Evolutionary conservation across 2,329 filamentous ascomycete genomes (phyloP), one percentile per base, ranked within the genome.

Genomic region (Aspergillus sp.): DNA sequence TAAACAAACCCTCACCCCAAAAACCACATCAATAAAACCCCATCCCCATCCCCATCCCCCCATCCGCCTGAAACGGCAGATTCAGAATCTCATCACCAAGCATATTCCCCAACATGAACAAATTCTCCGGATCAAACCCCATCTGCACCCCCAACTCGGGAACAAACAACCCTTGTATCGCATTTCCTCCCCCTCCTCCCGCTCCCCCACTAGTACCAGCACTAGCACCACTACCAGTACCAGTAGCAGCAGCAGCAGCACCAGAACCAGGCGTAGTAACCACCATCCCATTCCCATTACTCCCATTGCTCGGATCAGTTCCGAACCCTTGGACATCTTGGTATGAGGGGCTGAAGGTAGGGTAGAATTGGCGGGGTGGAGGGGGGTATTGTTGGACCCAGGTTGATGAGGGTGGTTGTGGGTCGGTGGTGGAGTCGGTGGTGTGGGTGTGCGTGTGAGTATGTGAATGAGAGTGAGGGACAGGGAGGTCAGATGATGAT

Each of bases 21-120:
- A 43, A 1, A 7, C 0, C 15, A 43, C 17, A 1, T 50, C 52
- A 63, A 55, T 66, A 73, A 50, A 68, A 65, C 7, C 70, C 64
- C 19, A 70, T 65, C 4, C 63, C 65, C 25, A 28, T 28, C 0
- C 25, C 25, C 25, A 70, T 65, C 6, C 63, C 65, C 23, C 51
- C 63, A 52, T 72, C 70, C 53, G 68, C 58, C 25, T 70, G 67
- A 28, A 72, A 66, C 0, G 68, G 63, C n/a, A 68, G 36, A 45
- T 67, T 67, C 45, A 76, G 71, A 25, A 76, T 56, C 12, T 71
- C 72, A 21, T 75, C 74, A 1, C 71, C 73, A 38, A 76, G 56
- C 65, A 77, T 71, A 52, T 60, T 70, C 3, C 69, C 74, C 60
- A 77, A 52, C 4, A 67, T 67, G 41, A 71, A 69, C 38, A 76